Conservation (phyloP, 2,329 filamentous ascomycete genomes). For the Cercospora nicotianae region DNA sequence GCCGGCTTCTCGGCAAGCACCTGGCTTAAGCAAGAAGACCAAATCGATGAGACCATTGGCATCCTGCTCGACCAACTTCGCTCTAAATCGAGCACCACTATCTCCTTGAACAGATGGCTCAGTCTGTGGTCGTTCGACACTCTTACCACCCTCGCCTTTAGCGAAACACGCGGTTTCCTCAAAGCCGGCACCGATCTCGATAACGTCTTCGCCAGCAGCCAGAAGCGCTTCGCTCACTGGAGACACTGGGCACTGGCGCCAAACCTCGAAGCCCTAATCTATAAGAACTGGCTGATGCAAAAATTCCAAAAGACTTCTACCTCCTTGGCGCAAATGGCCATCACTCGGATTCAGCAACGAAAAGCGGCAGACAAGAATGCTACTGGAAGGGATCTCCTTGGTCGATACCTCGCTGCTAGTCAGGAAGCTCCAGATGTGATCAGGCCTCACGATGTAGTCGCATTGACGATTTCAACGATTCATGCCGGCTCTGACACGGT, state of each 20-base stretch:
- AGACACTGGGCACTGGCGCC: constrained; percentile 15
- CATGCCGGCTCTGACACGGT: constrained; percentile 20
- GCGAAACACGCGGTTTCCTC: constrained; percentile 15
- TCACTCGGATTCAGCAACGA: neutral
- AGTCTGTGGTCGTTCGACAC: constrained; percentile 21
- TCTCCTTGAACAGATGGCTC: constrained; percentile 14
- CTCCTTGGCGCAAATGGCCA: neutral
- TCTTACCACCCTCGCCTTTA: constrained; percentile 17
- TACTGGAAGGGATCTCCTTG: neutral
- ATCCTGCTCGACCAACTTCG: constrained; percentile 14
- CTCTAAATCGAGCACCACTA: neutral
- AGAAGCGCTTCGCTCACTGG: constrained; percentile 18
- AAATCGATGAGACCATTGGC: constrained; percentile 16
- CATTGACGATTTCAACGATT: constrained; percentile 20
- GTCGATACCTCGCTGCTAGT: constrained; percentile 13
- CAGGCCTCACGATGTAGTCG: constrained; percentile 12
- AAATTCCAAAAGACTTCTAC: neutral
- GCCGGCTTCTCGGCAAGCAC: constrained; percentile 19
- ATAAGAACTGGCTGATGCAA: constrained; percentile 16
- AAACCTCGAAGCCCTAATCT: constrained; percentile 15
- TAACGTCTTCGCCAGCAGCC: constrained; percentile 7
- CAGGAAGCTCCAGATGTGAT: constrained; percentile 17
- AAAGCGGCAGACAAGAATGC: constrained; percentile 2
- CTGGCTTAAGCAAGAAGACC: constrained; percentile 20
- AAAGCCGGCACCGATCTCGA: constrained; percentile 15